phyloP scores from a whole-genome alignment of 805 yeast species.

The Schizosaccharomyces lindneri region DNA sequence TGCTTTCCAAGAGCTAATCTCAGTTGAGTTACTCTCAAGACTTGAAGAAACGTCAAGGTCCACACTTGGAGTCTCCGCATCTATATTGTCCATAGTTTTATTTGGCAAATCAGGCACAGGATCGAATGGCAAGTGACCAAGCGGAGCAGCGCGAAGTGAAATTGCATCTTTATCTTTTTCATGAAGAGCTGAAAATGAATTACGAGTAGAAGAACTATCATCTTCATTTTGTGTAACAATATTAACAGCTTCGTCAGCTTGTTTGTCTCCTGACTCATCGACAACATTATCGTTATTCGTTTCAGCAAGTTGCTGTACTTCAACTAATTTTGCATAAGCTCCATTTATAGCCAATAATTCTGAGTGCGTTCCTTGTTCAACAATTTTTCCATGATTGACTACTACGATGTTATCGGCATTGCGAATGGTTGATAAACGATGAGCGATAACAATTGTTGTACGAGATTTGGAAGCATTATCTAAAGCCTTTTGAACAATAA shows the following conservation, averaged over 20 bases:
- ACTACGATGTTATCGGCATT: slow-evolving; percentile 26
- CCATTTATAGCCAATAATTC: slow-evolving; percentile 11
- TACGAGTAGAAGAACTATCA: too few relatives aligned
- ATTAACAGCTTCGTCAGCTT: not conserved
- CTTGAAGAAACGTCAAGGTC: not conserved
- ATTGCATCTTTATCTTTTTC: too few relatives aligned
- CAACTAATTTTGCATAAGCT: slow-evolving; percentile 10
- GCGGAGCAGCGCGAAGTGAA: too few relatives aligned
- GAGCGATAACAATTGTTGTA: slow-evolving; percentile 31
- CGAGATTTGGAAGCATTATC: slow-evolving; percentile 11
- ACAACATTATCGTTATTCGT: slow-evolving; percentile 6
- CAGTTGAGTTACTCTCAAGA: not conserved
- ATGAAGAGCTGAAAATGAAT: too few relatives aligned
- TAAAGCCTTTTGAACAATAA: slow-evolving; percentile 30
- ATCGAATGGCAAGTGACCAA: too few relatives aligned
- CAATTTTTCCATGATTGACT: slow-evolving; percentile 20
- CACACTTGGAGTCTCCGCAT: not conserved
- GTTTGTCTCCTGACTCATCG: slow-evolving; percentile 4
- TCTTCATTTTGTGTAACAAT: too few relatives aligned
- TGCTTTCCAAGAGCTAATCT: not conserved
- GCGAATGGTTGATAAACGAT: slow-evolving; percentile 24
- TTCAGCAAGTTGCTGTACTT: slow-evolving; percentile 10
- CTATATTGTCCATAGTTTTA: too few relatives aligned
- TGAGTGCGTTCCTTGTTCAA: slow-evolving; percentile 16
- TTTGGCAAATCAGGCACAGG: too few relatives aligned